These are phyloP conservation scores for Plectosphaerella sp. DNA, from an alignment of 2,329 filamentous ascomycete genomes.

Conservation along the genomic window DNA sequence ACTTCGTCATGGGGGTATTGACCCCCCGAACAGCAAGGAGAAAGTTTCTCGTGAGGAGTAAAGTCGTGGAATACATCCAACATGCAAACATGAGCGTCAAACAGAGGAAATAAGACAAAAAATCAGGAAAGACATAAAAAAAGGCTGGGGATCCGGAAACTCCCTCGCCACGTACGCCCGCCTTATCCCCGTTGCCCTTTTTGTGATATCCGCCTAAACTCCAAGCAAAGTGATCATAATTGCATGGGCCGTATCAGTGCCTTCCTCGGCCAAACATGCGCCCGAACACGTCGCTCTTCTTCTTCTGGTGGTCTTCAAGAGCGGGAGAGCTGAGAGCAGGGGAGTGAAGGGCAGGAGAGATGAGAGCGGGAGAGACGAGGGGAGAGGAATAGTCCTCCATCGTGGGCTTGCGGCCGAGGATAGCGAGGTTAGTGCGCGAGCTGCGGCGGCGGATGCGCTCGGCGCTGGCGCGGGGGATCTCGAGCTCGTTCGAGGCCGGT, in stretches of 20 bases:
- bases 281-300: constrained; percentile 27
- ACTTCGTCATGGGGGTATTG: too few relatives aligned
- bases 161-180: background rate
- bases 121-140: too few relatives aligned
- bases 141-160: background rate
- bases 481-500: background rate
- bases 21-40: too few relatives aligned
- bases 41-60: too few relatives aligned
- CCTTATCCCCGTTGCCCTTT: too few relatives aligned
- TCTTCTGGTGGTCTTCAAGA: background rate
- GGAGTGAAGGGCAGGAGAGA: too few relatives aligned
- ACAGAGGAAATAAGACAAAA: too few relatives aligned
- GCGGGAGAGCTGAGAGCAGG: too few relatives aligned
- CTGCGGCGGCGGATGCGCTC: background rate
- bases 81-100: too few relatives aligned
- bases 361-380: too few relatives aligned
- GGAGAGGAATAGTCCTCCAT: background rate
- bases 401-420: background rate
- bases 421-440: background rate
- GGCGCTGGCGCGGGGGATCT: background rate
- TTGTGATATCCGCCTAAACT: background rate
- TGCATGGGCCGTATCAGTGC: too few relatives aligned
- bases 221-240: background rate
- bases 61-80: too few relatives aligned
- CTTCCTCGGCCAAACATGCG: constrained; percentile 30